phyloP scores from a whole-genome alignment of 2,329 filamentous ascomycete genomes.

The Aaosphaeria pasadenensis region DNA sequence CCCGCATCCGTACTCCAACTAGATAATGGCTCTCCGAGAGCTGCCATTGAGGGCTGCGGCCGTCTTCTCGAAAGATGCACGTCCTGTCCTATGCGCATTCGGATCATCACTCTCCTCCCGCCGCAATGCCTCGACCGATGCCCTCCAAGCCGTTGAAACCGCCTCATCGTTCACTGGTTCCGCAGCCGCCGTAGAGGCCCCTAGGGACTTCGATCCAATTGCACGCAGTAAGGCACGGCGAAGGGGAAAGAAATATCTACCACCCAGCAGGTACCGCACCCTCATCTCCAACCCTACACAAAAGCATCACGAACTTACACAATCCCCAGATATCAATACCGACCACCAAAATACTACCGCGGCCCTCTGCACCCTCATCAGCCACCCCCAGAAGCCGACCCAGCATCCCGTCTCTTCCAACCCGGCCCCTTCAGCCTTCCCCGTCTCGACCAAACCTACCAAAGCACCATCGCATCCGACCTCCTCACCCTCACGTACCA shows the following conservation, averaged over 20 bases:
- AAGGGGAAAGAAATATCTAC: constrained; percentile 42
- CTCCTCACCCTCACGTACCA: constrained; percentile 85
- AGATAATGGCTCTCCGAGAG: constrained; percentile 36
- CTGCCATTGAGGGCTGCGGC: constrained; percentile 28
- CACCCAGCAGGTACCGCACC: constrained; percentile 51
- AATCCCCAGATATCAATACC: constrained; percentile 78
- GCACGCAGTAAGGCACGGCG: constrained; percentile 43
- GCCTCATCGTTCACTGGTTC: constrained; percentile 44
- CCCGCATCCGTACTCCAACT: too few relatives aligned
- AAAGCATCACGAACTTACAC: neutral
- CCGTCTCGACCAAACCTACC: constrained; percentile 85
- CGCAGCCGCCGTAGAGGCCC: constrained; percentile 38
- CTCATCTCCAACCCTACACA: neutral
- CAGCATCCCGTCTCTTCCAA: constrained; percentile 80
- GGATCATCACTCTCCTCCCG: constrained; percentile 21
- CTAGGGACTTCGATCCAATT: constrained; percentile 50
- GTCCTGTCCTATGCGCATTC: constrained; percentile 18
- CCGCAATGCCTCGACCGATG: constrained; percentile 48
- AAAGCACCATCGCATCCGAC: constrained; percentile 81
- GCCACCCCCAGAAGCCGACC: constrained; percentile 81
- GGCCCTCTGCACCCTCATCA: constrained; percentile 92
- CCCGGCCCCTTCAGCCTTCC: constrained; percentile 89
- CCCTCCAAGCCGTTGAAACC: constrained; percentile 47
- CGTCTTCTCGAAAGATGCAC: constrained; percentile 19
- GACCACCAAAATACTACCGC: constrained; percentile 90